These are phyloP conservation scores for Cerioporus squamosus DNA, from an alignment of 1,284 basidiomycete genomes.

Conservation along the genomic window DNA sequence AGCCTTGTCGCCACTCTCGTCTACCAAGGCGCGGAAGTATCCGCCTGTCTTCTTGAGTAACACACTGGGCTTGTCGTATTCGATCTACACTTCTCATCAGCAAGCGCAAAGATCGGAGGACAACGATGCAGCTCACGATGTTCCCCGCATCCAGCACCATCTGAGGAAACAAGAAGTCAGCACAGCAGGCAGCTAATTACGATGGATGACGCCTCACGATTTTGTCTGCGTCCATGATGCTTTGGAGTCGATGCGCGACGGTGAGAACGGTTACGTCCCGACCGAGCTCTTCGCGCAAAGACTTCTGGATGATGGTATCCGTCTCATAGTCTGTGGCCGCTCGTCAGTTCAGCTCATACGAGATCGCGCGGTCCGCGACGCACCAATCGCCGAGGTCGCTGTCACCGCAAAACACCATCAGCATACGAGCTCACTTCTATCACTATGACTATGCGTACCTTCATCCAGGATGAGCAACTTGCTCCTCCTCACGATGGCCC, in stretches of 20 bases:
- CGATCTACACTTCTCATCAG: no score
- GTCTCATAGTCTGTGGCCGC: constrained; percentile 25
- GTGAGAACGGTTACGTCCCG: constrained; percentile 64
- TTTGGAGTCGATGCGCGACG: neutral
- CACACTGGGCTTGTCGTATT: no score
- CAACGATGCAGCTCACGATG: no score
- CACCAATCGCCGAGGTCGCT: constrained; percentile 57
- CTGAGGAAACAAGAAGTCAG: neutral
- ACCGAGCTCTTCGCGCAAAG: constrained; percentile 34
- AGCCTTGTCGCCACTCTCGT: no score
- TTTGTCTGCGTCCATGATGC: neutral
- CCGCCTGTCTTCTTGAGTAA: no score
- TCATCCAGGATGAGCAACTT: constrained; percentile 43
- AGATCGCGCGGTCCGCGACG: neutral
- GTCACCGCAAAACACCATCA: neutral
- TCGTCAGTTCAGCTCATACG: neutral
- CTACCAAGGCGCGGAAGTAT: no score
- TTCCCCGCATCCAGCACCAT: neutral
- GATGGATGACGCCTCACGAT: neutral
- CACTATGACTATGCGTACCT: constrained; percentile 19
- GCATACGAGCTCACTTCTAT: neutral
- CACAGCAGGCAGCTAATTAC: neutral
- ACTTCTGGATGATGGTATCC: constrained; percentile 32
- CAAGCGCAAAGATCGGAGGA: no score
- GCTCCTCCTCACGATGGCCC: constrained; percentile 38